Evolutionary conservation across 2,329 filamentous ascomycete species (phyloP).

Genomic region (Ophiocordyceps sinensis): DNA sequence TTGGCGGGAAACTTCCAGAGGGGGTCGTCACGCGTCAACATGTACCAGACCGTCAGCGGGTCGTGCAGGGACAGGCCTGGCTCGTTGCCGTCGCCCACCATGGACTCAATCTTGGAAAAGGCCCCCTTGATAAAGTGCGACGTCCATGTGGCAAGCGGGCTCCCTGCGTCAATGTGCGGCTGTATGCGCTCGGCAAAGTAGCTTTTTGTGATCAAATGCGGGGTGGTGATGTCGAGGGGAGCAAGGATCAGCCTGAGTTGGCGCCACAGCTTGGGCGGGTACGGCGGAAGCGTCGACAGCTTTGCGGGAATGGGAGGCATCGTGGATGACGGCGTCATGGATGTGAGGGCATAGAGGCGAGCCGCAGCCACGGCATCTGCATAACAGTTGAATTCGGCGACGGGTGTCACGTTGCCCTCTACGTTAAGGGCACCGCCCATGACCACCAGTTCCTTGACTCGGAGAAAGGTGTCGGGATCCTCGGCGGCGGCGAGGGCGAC

Average conservation of each 20-base stretch:
- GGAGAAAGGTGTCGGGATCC: constrained; percentile 79
- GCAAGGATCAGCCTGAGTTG: constrained; percentile 55
- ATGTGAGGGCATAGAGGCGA: constrained; percentile 64
- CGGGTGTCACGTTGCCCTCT: constrained; percentile 71
- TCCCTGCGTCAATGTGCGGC: constrained; percentile 42
- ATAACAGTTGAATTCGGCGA: constrained; percentile 90
- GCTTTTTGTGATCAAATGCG: constrained; percentile 49
- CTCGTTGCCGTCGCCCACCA: constrained; percentile 42
- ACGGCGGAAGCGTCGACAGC: constrained; percentile 38
- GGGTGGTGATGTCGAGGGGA: constrained; percentile 63
- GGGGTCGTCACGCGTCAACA: constrained; percentile 45
- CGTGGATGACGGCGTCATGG: constrained; percentile 57
- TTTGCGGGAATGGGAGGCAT: constrained; percentile 54
- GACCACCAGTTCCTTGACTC: constrained; percentile 78
- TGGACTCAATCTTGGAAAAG: constrained; percentile 51
- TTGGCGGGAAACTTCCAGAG: constrained; percentile 41
- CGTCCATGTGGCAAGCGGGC: constrained; percentile 61
- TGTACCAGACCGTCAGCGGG: constrained; percentile 67
- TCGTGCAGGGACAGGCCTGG: constrained; percentile 59
- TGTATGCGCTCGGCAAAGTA: constrained; percentile 43
- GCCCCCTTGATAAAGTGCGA: constrained; percentile 57
- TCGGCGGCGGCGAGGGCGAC: constrained; percentile 75
- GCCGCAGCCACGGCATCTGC: constrained; percentile 72
- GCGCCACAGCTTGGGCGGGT: constrained; percentile 49
- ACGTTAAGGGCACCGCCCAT: constrained; percentile 82